A percentile compares a stretch with the other conserved stretches of the same genome.
Evolutionary conservation across 345 rosid genomes (phyloP).

Genomic region (Eucalyptus erythrocorys): DNA sequence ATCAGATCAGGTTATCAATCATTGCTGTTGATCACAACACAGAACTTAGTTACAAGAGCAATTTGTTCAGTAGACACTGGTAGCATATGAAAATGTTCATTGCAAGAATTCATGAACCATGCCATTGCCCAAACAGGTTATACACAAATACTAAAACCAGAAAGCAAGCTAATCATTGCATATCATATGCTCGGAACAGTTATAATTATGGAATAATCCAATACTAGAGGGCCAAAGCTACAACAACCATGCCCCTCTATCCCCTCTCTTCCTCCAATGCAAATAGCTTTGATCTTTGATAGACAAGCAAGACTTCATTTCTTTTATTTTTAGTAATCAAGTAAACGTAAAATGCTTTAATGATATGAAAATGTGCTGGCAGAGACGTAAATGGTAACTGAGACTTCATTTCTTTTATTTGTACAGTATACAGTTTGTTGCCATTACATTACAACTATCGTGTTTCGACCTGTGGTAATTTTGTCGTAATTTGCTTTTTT

Average conservation of each 20-base stretch:
- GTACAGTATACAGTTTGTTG: neutral
- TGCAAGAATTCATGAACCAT: neutral
- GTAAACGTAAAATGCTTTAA: neutral
- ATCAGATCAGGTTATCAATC: neutral
- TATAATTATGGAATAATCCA: neutral
- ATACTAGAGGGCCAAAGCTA: neutral
- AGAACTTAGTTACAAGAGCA: neutral
- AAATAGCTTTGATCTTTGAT: neutral
- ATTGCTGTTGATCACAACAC: neutral
- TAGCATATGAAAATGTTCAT: neutral
- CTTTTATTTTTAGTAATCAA: neutral
- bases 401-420: neutral
- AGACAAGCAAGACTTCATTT: neutral
- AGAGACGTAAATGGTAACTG: neutral
- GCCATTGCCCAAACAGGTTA: neutral
- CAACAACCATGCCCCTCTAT: neutral
- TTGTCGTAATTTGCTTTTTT: neutral
- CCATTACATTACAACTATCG: neutral
- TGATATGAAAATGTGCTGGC: neutral
- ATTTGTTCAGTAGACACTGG: neutral
- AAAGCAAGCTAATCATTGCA: neutral
- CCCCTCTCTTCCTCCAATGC: neutral
- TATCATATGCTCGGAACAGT: neutral
- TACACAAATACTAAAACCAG: neutral
- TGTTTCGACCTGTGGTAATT: neutral